A percentile compares a stretch with the other conserved stretches of the same genome.
phyloP scores from a whole-genome alignment of 768 basidiomycete species.

The Mycena filopes region DNA sequence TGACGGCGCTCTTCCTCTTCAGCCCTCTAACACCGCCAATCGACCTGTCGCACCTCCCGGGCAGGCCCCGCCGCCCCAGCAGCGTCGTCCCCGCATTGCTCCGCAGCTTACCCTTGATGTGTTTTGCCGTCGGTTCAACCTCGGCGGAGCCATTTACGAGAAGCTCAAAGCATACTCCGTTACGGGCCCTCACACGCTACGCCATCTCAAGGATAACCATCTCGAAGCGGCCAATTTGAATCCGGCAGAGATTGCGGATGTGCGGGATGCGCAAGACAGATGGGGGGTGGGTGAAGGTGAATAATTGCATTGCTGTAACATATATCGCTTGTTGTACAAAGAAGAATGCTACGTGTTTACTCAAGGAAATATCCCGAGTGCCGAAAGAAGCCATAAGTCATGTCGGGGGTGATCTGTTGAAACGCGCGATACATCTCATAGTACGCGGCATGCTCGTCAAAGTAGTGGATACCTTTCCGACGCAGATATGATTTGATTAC shows the following conservation, averaged over 20 bases:
- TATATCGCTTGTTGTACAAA: neutral
- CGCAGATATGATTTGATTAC: conserved; percentile 35
- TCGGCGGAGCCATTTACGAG: neutral
- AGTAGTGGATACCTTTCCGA: neutral
- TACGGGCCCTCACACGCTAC: neutral
- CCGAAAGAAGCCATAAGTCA: conserved; percentile 13
- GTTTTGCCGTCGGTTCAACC: neutral
- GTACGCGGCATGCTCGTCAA: neutral
- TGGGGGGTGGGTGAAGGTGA: neutral
- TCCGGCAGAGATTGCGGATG: neutral
- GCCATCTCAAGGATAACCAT: conserved; percentile 2
- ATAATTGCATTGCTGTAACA: neutral
- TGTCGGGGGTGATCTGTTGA: neutral
- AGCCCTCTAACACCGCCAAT: neutral
- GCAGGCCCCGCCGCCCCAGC: neutral
- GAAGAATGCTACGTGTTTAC: conserved; percentile 34
- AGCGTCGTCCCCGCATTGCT: neutral
- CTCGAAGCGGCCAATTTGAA: neutral
- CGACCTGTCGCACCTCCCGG: neutral
- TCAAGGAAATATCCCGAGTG: conserved; percentile 8
- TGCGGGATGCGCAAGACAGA: neutral
- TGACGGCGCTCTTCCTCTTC: neutral
- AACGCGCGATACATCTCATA: conserved; percentile 1
- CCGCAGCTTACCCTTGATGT: neutral
- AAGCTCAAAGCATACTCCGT: neutral